phyloP scores from a whole-genome alignment of 495 filamentous ascomycete genomes.

The Neurospora sp. region DNA sequence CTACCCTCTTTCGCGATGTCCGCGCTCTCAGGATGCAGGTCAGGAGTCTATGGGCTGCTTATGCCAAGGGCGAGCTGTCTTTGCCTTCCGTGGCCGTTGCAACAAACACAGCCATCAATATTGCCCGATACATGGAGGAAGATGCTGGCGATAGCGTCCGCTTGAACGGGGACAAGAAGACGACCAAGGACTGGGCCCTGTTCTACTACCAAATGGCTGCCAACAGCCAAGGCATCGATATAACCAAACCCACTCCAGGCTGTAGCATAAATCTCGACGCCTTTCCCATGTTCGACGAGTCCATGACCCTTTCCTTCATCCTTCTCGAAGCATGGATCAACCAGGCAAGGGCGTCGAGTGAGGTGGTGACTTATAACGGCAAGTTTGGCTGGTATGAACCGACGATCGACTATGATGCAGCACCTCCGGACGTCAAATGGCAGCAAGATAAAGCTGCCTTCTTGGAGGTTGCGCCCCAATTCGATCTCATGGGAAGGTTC shows the following conservation, averaged over 20 bases:
- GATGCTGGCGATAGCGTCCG: not conserved
- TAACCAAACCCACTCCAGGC: not conserved
- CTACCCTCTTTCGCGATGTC: not conserved
- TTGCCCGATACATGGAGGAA: constrained; percentile 2
- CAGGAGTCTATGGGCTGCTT: not conserved
- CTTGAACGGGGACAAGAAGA: not conserved
- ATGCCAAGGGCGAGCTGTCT: not conserved
- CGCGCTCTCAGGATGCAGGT: not conserved
- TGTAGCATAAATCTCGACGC: not conserved
- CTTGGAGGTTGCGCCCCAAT: not conserved
- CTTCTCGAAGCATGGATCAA: not conserved
- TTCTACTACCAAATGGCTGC: not conserved
- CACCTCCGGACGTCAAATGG: not conserved
- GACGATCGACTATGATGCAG: not conserved
- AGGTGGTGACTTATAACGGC: not conserved
- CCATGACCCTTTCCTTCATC: not conserved
- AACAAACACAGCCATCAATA: constrained; percentile 2
- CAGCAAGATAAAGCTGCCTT: not conserved
- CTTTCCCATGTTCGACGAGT: not conserved
- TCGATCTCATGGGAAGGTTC: not conserved
- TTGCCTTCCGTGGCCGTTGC: constrained; percentile 2
- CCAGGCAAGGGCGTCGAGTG: not conserved
- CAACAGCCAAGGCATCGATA: not conserved
- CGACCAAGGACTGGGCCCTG: not conserved
- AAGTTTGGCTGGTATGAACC: constrained; percentile 1